Base-by-base conservation (phyloP, 73 alveolate species). In the Paramecium primaurelia region DNA sequence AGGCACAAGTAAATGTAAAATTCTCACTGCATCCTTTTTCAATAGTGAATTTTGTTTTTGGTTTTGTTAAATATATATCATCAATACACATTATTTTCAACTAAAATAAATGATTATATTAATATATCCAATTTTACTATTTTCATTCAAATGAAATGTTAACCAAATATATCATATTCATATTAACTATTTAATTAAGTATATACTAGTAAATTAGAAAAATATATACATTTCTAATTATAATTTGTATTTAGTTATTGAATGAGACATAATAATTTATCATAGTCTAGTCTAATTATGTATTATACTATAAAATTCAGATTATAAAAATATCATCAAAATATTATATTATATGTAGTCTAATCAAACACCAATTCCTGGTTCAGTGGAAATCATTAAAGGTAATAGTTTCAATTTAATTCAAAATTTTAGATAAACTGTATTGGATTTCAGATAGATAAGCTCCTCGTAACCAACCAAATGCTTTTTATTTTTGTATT, bases 401-500 rank as follows among this genome's bases (percentile, higher is more conserved):
- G 88, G 93, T 86, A 86, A 30, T 18, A 1, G 10, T 86, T 14
- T 59, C 3, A 38, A 7, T 2, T 86, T 7, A 42, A 8, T 8
- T 49, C 1, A 3, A 16, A 36, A 7, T 80, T 38, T 75, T 92
- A 86, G 90, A 92, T 92, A 93, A 93, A 86, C 96, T 97, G 11
- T 97, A 95, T 80, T 97, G 99, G 98, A 92, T 93, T 71, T 95
- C 97, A 25, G 98, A 96, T 60, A 86, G 92, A 59, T 58, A 90
- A 28, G 98, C 98, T 26, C 99, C 99, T 11, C 96, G 93, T 77
- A 87, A 93, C 71, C 69, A 95, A 59, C 92, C 96, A n/a, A 93
- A 97, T 64, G 97, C 99, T 58, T 97, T 84, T 90, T 97, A 85
- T 95, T 97, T 98, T 86, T 94, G 98, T 92, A 97, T 98, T 22